phyloP scores from a whole-genome alignment of 176 grass and related monocot genomes.

The Dactylis glomerata region DNA sequence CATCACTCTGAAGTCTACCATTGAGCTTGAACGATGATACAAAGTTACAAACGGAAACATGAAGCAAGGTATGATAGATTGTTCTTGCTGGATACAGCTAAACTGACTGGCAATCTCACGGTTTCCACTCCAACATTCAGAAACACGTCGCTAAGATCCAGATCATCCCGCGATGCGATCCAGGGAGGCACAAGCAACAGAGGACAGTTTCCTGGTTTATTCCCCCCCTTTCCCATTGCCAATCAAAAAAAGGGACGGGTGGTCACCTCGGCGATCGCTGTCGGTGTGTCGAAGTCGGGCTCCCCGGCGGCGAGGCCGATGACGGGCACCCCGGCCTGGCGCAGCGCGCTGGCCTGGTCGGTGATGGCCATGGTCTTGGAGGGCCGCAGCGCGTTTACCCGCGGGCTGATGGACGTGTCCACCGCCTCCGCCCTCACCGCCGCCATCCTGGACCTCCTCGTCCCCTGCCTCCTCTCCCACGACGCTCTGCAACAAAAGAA shows the following conservation, averaged over 20 bases:
- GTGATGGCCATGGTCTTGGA: constrained; percentile 99
- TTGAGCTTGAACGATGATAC: background rate
- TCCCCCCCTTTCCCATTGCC: background rate
- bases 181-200: background rate
- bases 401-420: constrained; percentile 67
- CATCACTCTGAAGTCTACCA: constrained; percentile 1
- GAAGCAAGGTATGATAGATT: background rate
- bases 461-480: constrained; percentile 19
- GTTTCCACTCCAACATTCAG: background rate
- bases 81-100: background rate
- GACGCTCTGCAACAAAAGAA: constrained; percentile 31
- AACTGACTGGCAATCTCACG: background rate
- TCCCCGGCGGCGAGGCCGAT: constrained; percentile 75
- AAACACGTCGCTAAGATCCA: background rate
- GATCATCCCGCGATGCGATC: background rate
- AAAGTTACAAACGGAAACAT: background rate
- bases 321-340: constrained; percentile 76
- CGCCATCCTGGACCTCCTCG: constrained; percentile 7
- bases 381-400: constrained; percentile 67
- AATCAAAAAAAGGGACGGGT: background rate
- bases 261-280: constrained; percentile 48
- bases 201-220: background rate
- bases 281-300: constrained; percentile 67
- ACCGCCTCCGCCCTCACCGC: constrained; percentile 34
- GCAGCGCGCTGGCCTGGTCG: constrained; percentile 79